Conservation (phyloP, 1,284 basidiomycete genomes). For the Ustilago esculenta region DNA sequence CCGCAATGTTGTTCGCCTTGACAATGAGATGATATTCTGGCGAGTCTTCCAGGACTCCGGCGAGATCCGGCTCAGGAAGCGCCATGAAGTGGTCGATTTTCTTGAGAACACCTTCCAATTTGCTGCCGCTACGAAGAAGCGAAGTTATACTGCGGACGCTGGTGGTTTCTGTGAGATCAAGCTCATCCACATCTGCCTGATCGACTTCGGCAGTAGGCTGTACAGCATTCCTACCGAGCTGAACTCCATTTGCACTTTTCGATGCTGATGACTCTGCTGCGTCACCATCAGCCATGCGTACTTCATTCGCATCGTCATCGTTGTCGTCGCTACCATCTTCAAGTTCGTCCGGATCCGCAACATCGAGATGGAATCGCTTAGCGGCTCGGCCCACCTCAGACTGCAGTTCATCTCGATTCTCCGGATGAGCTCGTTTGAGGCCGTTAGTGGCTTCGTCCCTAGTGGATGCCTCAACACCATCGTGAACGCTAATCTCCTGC, state of each 20-base stretch:
- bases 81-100: conserved; percentile 82
- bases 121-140: conserved; percentile 79
- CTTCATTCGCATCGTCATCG: conserved; percentile 24
- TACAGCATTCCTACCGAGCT: conserved; percentile 83
- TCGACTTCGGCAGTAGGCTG: conserved; percentile 92
- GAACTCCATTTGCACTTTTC: background rate
- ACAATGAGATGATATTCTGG: conserved; percentile 97
- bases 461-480: conserved; percentile 57
- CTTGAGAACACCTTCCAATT: conserved; percentile 83
- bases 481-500: conserved; percentile 63
- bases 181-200: conserved; percentile 87
- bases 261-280: conserved; percentile 17
- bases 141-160: conserved; percentile 88
- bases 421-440: conserved; percentile 30
- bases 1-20: conserved; percentile 94
- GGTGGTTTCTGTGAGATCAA: conserved; percentile 86
- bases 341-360: conserved; percentile 60
- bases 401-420: conserved; percentile 70
- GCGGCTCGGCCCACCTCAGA: conserved; percentile 16
- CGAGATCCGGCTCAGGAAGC: conserved; percentile 78
- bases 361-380: conserved; percentile 36
- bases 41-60: conserved; percentile 83
- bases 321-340: conserved; percentile 40
- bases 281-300: conserved; percentile 10
- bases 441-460: conserved; percentile 69